phyloP scores from a whole-genome alignment of 441 rosid species.

The Metrosideros polymorpha region DNA sequence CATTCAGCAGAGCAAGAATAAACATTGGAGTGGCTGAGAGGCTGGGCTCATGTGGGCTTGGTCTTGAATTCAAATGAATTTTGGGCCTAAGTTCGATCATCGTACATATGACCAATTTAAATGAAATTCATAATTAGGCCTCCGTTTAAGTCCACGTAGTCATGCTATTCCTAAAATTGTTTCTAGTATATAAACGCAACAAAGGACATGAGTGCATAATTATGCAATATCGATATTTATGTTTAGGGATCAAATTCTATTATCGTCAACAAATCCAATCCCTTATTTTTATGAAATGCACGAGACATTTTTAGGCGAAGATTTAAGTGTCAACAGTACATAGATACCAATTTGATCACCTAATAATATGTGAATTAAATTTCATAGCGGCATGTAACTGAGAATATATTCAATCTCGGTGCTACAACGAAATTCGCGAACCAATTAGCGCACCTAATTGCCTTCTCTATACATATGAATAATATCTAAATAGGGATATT shows the following conservation, averaged over 20 bases:
- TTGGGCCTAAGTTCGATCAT: background rate
- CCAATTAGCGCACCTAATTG: rapidly evolving
- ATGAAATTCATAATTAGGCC: background rate
- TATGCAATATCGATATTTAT: background rate
- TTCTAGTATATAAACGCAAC: background rate
- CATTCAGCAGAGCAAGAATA: background rate
- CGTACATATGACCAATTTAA: background rate
- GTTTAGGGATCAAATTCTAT: background rate
- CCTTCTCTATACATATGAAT: background rate
- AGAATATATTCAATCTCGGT: background rate
- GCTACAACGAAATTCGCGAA: background rate
- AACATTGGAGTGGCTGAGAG: background rate
- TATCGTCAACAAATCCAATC: background rate
- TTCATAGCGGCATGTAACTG: rapidly evolving
- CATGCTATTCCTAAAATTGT: background rate
- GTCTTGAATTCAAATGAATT: background rate
- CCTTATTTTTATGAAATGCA: background rate
- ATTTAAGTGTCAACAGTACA: background rate
- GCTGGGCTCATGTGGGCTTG: background rate
- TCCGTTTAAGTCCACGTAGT: background rate
- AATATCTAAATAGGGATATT: background rate
- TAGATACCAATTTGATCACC: background rate
- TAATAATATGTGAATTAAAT: background rate
- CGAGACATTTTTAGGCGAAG: background rate
- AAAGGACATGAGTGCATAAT: background rate